phyloP scores from a whole-genome alignment of 805 yeast species.

The Myxozyma neglecta region DNA sequence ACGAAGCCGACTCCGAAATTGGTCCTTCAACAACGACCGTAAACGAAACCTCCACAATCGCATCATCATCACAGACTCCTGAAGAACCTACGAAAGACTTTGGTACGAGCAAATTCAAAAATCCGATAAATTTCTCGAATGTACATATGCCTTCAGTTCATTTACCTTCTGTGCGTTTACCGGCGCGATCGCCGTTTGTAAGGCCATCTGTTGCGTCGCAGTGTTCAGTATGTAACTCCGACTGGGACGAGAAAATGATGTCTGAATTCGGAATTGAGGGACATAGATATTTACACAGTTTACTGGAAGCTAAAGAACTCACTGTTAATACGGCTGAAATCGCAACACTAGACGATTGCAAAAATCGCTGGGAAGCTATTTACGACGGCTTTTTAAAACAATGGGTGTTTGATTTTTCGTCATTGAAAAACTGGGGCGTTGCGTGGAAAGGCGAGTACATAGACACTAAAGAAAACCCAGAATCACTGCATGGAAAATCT shows the following conservation, averaged over 20 bases:
- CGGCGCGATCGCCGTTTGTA: background rate
- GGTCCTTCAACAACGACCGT: too few relatives aligned
- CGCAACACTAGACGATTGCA: background rate
- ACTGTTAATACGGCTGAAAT: background rate
- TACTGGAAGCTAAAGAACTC: background rate
- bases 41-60: too few relatives aligned
- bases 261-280: slow-evolving; percentile 1
- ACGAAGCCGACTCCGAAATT: too few relatives aligned
- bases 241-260: background rate
- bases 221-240: background rate
- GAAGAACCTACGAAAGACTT: too few relatives aligned
- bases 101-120: too few relatives aligned
- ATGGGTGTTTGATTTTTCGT: background rate
- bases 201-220: background rate
- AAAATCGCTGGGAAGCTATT: slow-evolving; percentile 1
- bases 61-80: background rate
- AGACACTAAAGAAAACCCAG: background rate
- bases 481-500: background rate
- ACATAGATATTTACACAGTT: background rate
- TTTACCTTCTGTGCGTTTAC: background rate
- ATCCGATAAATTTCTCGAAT: background rate
- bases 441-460: background rate
- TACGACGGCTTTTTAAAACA: background rate
- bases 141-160: background rate
- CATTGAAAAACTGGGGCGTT: background rate